Conservation (phyloP, 352 stramenopile genomes). For the Nothophytophthora sp. region DNA sequence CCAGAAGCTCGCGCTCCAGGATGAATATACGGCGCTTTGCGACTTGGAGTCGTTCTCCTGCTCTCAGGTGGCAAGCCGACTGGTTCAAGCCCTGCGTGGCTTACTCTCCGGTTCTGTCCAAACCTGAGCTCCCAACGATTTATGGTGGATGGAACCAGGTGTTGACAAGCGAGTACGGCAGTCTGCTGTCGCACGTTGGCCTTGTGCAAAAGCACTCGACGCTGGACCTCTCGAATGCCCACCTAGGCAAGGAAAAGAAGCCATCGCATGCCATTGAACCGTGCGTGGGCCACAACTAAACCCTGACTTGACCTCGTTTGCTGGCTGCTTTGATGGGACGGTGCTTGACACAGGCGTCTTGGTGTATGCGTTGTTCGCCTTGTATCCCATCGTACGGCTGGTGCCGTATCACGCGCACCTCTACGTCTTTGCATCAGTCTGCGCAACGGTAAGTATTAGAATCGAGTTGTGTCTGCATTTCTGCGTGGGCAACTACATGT, state of each 20-base stretch:
- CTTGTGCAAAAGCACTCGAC: constrained; percentile 38
- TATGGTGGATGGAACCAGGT: constrained; percentile 26
- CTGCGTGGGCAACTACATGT: no score
- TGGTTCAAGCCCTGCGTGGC: no score
- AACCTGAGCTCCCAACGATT: no score
- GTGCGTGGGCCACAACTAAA: no score
- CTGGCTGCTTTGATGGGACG: no score
- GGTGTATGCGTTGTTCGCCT: constrained; percentile 43
- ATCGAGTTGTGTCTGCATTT: no score
- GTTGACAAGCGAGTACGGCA: constrained; percentile 59
- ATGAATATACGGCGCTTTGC: constrained; percentile 53
- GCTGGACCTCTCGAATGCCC: constrained; percentile 51
- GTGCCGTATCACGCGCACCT: constrained; percentile 45
- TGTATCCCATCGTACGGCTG: constrained; percentile 42
- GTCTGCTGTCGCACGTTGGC: constrained; percentile 40
- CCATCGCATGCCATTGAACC: no score
- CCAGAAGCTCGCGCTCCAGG: constrained; percentile 35
- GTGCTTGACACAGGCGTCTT: constrained; percentile 29
- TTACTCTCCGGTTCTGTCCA: no score
- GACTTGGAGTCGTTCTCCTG: constrained; percentile 57
- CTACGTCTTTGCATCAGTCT: constrained; percentile 42
- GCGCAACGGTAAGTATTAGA: constrained; percentile 34
- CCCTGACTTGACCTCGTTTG: no score
- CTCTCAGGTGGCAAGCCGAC: constrained; percentile 45
- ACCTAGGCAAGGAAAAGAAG: no score